Evolutionary conservation across 495 filamentous ascomycete species (phyloP).

Genomic region (Baudoinia panamericana): DNA sequence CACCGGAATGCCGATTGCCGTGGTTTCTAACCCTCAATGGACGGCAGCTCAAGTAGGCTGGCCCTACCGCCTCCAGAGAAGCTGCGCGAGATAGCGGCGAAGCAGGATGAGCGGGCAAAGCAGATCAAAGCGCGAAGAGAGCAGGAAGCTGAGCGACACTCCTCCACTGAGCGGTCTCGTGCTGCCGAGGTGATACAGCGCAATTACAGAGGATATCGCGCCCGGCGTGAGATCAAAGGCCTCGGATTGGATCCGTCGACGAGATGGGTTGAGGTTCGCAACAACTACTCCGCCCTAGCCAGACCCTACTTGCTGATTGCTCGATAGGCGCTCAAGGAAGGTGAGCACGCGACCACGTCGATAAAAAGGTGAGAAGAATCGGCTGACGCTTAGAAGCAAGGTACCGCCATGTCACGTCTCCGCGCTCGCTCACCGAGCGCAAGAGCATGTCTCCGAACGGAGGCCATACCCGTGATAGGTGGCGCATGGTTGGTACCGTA

Average conservation of each 20-base stretch:
- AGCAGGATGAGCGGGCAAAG: conserved; percentile 18
- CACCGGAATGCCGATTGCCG: too few relatives aligned
- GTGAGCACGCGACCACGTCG: conserved; percentile 16
- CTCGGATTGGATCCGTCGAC: conserved; percentile 51
- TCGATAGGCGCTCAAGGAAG: conserved; percentile 29
- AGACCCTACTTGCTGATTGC: neutral
- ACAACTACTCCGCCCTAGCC: conserved; percentile 9
- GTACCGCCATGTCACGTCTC: conserved; percentile 24
- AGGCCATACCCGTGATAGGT: conserved; percentile 47
- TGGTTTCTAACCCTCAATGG: too few relatives aligned
- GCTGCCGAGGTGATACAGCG: conserved; percentile 50
- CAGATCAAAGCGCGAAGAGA: conserved; percentile 8
- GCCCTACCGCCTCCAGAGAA: conserved; percentile 12
- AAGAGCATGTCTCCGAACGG: conserved; percentile 17
- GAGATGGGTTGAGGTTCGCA: conserved; percentile 55
- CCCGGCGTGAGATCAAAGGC: conserved; percentile 50
- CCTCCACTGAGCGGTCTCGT: neutral
- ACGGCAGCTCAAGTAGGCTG: too few relatives aligned
- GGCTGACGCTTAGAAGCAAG: conserved; percentile 23
- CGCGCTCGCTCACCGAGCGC: conserved; percentile 16
- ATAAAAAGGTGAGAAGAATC: neutral
- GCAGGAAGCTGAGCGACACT: neutral
- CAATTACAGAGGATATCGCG: conserved; percentile 57
- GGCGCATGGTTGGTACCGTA: conserved; percentile 58
- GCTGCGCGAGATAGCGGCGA: conserved; percentile 20